These are phyloP conservation scores for Aspergillus fructus DNA, from an alignment of 2,329 filamentous ascomycete genomes.

Conservation along the genomic window DNA sequence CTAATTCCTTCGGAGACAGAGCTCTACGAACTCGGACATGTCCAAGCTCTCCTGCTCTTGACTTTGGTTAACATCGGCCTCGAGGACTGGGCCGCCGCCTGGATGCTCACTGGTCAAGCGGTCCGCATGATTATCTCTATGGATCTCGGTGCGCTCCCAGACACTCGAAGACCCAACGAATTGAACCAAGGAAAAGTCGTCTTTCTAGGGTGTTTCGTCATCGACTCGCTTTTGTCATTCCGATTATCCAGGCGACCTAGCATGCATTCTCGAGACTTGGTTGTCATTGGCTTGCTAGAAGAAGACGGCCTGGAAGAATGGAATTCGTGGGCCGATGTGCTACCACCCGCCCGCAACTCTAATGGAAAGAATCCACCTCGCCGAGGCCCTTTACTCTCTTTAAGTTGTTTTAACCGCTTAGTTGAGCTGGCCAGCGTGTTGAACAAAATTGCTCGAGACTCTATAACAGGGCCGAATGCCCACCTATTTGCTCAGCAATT, in stretches of 20 bases:
- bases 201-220: slow-evolving; percentile 53
- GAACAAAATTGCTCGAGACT: slow-evolving; percentile 36
- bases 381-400: slow-evolving; percentile 42
- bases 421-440: slow-evolving; percentile 41
- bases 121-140: slow-evolving; percentile 48
- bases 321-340: slow-evolving; percentile 65
- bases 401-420: slow-evolving; percentile 56
- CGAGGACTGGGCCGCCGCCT: slow-evolving; percentile 50
- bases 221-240: slow-evolving; percentile 54
- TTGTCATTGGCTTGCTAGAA: slow-evolving; percentile 51
- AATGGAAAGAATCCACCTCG: slow-evolving; percentile 30
- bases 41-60: slow-evolving; percentile 47
- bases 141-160: slow-evolving; percentile 30
- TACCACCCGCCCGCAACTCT: slow-evolving; percentile 33
- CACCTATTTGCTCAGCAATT: slow-evolving; percentile 34
- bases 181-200: slow-evolving; percentile 42
- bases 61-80: slow-evolving; percentile 51
- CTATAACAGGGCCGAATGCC: slow-evolving; percentile 27
- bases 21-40: slow-evolving; percentile 41
- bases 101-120: slow-evolving; percentile 55
- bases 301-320: slow-evolving; percentile 72
- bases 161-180: slow-evolving; percentile 31
- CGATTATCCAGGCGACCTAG: slow-evolving; percentile 48
- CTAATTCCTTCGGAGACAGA: slow-evolving; percentile 43
- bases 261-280: slow-evolving; percentile 48